Evolutionary conservation across 2,329 filamentous ascomycete genomes (phyloP).

Genomic region (Neobulgaria alba): DNA sequence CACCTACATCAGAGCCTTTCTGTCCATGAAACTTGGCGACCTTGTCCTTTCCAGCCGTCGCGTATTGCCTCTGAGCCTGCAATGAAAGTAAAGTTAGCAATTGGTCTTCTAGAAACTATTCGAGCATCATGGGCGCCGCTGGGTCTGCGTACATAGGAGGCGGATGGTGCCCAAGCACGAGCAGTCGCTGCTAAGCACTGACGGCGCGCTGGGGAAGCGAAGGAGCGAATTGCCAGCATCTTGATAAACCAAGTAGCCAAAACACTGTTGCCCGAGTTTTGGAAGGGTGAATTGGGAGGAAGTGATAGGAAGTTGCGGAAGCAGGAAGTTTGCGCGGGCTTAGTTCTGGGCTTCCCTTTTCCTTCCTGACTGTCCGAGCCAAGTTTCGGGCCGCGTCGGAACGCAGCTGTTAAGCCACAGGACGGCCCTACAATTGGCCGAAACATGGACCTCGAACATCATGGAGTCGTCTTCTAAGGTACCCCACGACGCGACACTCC

Average conservation of each 20-base stretch:
- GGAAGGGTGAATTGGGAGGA: constrained; percentile 10
- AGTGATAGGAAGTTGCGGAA: constrained; percentile 5
- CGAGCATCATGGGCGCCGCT: no score
- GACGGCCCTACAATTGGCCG: no score
- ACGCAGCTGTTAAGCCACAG: not conserved
- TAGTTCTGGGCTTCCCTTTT: not conserved
- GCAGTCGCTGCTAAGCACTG: constrained; percentile 68
- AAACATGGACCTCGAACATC: no score
- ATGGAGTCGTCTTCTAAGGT: no score
- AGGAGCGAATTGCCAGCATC: constrained; percentile 77
- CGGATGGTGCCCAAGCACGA: constrained; percentile 41
- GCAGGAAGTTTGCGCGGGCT: not conserved
- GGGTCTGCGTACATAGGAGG: constrained; percentile 48
- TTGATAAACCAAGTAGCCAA: constrained; percentile 33
- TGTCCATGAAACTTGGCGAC: constrained; percentile 91
- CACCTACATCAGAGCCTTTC: constrained; percentile 77
- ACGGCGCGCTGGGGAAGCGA: constrained; percentile 65
- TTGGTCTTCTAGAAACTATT: not conserved
- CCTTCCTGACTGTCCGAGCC: not conserved
- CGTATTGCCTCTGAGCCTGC: constrained; percentile 54
- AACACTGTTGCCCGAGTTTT: constrained; percentile 10
- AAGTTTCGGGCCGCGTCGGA: not conserved
- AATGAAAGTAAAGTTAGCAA: constrained; percentile 16
- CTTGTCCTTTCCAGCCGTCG: constrained; percentile 50
- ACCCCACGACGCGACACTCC: no score